phyloP scores from a whole-genome alignment of 2,329 filamentous ascomycete genomes.

The Penicillium sp. region DNA sequence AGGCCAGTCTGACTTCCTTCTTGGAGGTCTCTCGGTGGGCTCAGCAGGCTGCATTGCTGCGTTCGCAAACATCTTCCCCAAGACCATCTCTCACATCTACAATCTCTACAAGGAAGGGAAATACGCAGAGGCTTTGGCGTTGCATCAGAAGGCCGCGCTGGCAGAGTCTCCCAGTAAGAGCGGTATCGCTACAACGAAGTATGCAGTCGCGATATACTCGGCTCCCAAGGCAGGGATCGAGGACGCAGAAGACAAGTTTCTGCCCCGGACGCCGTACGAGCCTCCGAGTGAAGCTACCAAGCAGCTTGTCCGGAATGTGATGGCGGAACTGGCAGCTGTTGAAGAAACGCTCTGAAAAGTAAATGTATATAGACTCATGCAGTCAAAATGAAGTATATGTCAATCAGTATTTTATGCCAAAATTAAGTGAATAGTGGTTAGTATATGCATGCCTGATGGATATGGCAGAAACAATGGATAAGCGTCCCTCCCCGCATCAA shows the following conservation, averaged over 20 bases:
- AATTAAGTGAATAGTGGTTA: not conserved
- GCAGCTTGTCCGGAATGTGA: conserved; percentile 38
- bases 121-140: conserved; percentile 53
- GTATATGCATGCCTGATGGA: not conserved
- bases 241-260: conserved; percentile 55
- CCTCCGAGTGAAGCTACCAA: conserved; percentile 42
- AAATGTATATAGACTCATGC: not conserved
- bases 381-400: not conserved
- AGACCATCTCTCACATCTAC: conserved; percentile 57
- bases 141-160: conserved; percentile 61
- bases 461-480: not conserved
- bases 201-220: conserved; percentile 59
- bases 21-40: conserved; percentile 52
- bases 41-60: conserved; percentile 55
- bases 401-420: not conserved
- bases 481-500: conserved; percentile 6
- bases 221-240: conserved; percentile 58
- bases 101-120: conserved; percentile 58
- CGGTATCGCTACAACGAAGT: conserved; percentile 66
- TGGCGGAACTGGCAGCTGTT: conserved; percentile 39
- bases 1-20: conserved; percentile 69
- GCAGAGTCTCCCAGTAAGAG: conserved; percentile 64
- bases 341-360: conserved; percentile 28
- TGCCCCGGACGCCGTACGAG: conserved; percentile 61
- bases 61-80: conserved; percentile 57